Percentiles rank a stretch among this genome's conserved stretches.
Conservation (phyloP, 192 early-diverging fungal species). For the Globomyces pollinis-pini region DNA sequence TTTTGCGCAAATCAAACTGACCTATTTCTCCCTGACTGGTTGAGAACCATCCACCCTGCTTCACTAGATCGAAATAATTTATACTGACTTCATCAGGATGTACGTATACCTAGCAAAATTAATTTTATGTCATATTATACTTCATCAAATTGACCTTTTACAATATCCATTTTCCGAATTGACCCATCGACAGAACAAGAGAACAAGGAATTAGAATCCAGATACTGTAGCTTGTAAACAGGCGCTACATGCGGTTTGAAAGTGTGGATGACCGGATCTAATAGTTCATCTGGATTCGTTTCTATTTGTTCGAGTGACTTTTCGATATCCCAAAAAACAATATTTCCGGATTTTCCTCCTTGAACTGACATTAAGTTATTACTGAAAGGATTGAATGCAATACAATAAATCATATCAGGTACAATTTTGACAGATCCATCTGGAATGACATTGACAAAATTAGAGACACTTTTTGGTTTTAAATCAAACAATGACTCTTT, state of each 20-base stretch:
- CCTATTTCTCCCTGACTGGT: conserved; percentile 45
- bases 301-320: conserved; percentile 15
- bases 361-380: conserved; percentile 44
- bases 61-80: conserved; percentile 31
- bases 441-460: conserved; percentile 5
- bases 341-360: conserved; percentile 39
- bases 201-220: conserved; percentile 32
- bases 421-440: conserved; percentile 19
- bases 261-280: conserved; percentile 38
- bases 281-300: conserved; percentile 25
- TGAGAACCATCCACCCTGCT: conserved; percentile 43
- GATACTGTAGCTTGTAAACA: conserved; percentile 42
- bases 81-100: conserved; percentile 30
- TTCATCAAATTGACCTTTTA: conserved; percentile 39
- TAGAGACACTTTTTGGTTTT: neutral
- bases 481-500: neutral
- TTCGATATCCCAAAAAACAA: conserved; percentile 56
- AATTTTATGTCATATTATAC: neutral
- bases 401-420: conserved; percentile 20
- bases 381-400: conserved; percentile 47
- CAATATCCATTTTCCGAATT: conserved; percentile 52
- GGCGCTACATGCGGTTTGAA: conserved; percentile 47
- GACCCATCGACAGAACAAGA: conserved; percentile 55
- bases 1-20: conserved; percentile 41
- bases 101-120: conserved; percentile 26